Base-by-base conservation (phyloP, 2,329 filamentous ascomycete genomes). In the Colletotrichum limetticola region DNA sequence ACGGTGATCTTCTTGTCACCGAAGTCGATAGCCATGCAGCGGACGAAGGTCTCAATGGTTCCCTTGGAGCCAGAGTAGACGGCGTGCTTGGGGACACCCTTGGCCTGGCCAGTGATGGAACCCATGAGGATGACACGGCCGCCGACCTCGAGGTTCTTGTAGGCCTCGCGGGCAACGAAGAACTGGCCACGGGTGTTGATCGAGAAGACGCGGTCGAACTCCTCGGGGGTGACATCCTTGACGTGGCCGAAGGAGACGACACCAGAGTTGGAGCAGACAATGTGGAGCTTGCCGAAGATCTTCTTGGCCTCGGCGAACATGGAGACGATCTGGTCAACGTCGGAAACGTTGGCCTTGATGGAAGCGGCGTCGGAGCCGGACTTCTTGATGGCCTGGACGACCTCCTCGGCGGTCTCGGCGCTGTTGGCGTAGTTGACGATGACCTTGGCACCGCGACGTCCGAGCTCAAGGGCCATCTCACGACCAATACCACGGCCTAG, bases 41-140 rank as follows among this genome's bases (percentile, higher is more conserved):
- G 92, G 76, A 93, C 92, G 82, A 95, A 94, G 12, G 92, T 92
- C 83, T 94, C 93, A 74, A 95, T 91, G 49, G 93, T 91, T 77
- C 92, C 93, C 86, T 95, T 95, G 81, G 87, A 91, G 16, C 90
- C 92, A 26, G 92, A 93, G 86, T 95, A 95, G 60, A 95, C 87
- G 16, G 91, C 87, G 81, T 95, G 93, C 79, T 91, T 90, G 74
- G 91, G 91, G 22, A 95, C 91, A 61, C 89, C 91, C 80, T 90
- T 88, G 70, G 83, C 92, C 85, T 92, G 82, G 80, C 92, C 82
- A 0, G 92, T 92, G 81, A 94, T 94, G 71, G 89, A 92, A 35
- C 88, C 90, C 90, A 93, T 95, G 76, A 95, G 86, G 82, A 95
- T 92, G 77, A 95, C 85, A 56, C 92, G 88, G 61, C 93, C 92